Base-by-base conservation (phyloP, 306 rosid species). In the Acacia confusa region DNA sequence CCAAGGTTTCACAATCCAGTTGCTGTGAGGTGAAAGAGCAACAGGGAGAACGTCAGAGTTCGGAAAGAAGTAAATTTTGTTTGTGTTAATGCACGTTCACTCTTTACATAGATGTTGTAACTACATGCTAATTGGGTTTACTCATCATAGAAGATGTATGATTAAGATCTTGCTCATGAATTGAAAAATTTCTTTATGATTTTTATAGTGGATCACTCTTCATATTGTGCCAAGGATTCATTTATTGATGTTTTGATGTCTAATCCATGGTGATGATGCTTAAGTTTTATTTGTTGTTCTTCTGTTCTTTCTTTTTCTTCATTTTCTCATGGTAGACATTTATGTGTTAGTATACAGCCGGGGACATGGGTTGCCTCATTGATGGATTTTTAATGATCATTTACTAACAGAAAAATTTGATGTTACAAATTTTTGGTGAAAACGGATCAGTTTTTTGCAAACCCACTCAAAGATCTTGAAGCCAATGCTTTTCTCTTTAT, bases 41-140 rank as follows among this genome's bases (percentile, higher is more conserved):
- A 82, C 86, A 85, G 82, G 92, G 84, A 63, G 86, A 83, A 78
- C 80, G 77, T 52, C 90, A 84, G 81, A 82, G 80, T 88, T 85
- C 88, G 40, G 91, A 92, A 74, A 78, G 72, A 80, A 47, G 97
- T 95, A 85, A 87, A 68, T 86, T 75, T 82, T 64, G 80, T 75
- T 81, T 79, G 81, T 80, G 81, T 89, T 28, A 14, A 38, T 71
- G 75, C 65, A 25, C 58, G 17, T 79, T 66, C 43, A 34, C 52
- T 22, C 27, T 22, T 69, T 58, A 28, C 67, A 43, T 44, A 73
- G 53, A 47, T 68, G 24, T 65, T 79, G 40, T 67, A 41, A 40
- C 69, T 55, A 17, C 65, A 27, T 79, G 32, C 69, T 64, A 24
- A 32, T 43, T 70, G 34, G 57, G 76, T 45, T 27, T 34, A 69